Evolutionary conservation across 2,329 filamentous ascomycete genomes (phyloP), one percentile per base, ranked within the genome.

Genomic region (Decorospora gaudefroyi): DNA sequence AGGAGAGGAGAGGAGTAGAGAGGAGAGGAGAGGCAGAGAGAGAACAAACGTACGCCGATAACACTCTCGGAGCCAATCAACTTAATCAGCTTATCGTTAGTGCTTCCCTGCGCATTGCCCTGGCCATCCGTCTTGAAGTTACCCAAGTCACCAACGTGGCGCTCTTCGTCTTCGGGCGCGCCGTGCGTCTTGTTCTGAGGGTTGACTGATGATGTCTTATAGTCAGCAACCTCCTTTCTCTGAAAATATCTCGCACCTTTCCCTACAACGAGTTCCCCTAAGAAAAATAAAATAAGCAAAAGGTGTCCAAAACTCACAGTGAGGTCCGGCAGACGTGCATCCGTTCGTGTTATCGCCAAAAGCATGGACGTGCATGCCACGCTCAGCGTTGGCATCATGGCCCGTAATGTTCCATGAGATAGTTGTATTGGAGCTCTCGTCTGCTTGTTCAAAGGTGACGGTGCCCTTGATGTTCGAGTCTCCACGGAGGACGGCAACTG

Each of bases 281-380:
- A n/a, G n/a, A n/a, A n/a, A n/a, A n/a, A n/a, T n/a, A n/a, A n/a
- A n/a, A 31, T 12, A 22, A 19, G 19, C 12, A 22, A 25, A 6
- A 12, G 31, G 11, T 7, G 15, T 10, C 7, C 4, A 17, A 18
- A 19, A 45, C 88, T 72, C 79, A 95, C 90, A 99, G 81, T 99
- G 93, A 76, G 93, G 92, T 41, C 93, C 93, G 61, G 93, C 93
- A 61, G 88, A 95, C 60, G 92, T 97, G 88, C 93, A 99, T 75
- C 93, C 93, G 78, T 99, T 99, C 82, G 93, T 97, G 84, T 97
- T 97, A 83, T 97, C 93, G 74, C 93, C 93, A 70, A 96, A 99
- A 75, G 93, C 89, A 81, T 99, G 93, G 71, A 99, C 86, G 82
- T 99, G 93, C 83, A 97, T 90, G 76, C 90, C 93, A 77, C 93